Evolutionary conservation across 164 flowering plant genomes (phyloP), one percentile per base, ranked within the genome.

Genomic region (Tetracentron sinense): DNA sequence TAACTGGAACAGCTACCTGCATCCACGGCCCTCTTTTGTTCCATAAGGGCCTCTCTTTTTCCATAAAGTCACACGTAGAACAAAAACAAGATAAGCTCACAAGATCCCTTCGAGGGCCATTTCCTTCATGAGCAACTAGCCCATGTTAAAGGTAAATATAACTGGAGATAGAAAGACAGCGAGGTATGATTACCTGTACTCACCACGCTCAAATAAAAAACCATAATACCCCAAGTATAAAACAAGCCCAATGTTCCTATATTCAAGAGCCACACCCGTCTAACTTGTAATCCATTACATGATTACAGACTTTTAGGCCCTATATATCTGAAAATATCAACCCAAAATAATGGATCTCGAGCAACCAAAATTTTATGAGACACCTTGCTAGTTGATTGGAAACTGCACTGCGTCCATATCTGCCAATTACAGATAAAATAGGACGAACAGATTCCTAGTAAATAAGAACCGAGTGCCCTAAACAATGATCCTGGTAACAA

Each of bases 1-100:
- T 64, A 58, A 59, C 63, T 68, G 62, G 64, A 65, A 66, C 42
- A 55, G 65, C 65, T 57, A 74, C 74, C 77, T 70, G 70, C 58
- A 52, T 42, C 55, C 42, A 42, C 2, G n/a, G 67, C n/a, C n/a
- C n/a, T n/a, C n/a, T n/a, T n/a, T n/a, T n/a, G n/a, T n/a, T n/a
- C n/a, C n/a, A n/a, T n/a, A n/a, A n/a, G n/a, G n/a, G n/a, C n/a
- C n/a, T 48, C 61, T 71, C 77, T n/a, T n/a, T n/a, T n/a, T n/a
- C n/a, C n/a, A n/a, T n/a, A n/a, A n/a, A n/a, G n/a, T n/a, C n/a
- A n/a, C n/a, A n/a, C n/a, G n/a, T n/a, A n/a, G 67, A 30, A 76
- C 42, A 72, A 58, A 67, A 55, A 67, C 68, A 67, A 60, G 38
- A 62, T 55, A 72, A 54, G 54, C 64, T 64, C 70, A 69, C 61